These are phyloP conservation scores for Trametes maxima DNA, from an alignment of 768 basidiomycete genomes.

Conservation along the genomic window DNA sequence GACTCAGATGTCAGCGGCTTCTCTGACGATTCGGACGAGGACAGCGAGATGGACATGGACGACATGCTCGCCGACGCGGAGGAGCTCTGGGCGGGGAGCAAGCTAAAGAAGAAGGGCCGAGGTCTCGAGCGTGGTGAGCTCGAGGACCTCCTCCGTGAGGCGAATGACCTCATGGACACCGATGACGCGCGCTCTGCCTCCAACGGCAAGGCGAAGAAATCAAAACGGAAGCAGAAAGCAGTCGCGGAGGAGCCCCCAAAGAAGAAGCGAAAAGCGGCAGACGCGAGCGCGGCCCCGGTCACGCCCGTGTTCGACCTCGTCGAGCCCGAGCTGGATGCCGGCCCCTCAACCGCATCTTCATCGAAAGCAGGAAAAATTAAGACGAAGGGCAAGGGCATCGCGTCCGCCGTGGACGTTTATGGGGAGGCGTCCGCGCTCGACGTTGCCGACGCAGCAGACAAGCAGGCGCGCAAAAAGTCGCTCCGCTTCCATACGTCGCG, in stretches of 20 bases:
- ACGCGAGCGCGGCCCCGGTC: conserved; percentile 15
- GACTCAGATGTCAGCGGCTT: conserved; percentile 40
- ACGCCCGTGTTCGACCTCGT: conserved; percentile 71
- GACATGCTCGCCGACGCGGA: conserved; percentile 21
- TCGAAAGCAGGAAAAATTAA: conserved; percentile 25
- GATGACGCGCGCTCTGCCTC: conserved; percentile 24
- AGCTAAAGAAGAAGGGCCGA: conserved; percentile 19
- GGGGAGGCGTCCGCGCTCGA: conserved; percentile 76
- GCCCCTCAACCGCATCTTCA: conserved; percentile 36
- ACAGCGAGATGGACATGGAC: conserved; percentile 11
- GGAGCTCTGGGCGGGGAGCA: conserved; percentile 20
- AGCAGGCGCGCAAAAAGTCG: conserved; percentile 76
- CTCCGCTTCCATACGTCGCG: conserved; percentile 93
- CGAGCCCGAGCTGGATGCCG: conserved; percentile 69
- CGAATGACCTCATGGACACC: conserved; percentile 29
- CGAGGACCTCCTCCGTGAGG: conserved; percentile 58
- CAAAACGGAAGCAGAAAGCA: conserved; percentile 23
- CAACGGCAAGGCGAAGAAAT: conserved; percentile 30
- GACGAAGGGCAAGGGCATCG: conserved; percentile 37
- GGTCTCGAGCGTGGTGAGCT: conserved; percentile 52
- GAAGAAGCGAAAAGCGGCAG: conserved; percentile 59
- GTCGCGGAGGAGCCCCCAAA: conserved; percentile 46
- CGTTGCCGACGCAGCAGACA: conserved; percentile 78
- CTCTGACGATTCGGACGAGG: conserved; percentile 28
- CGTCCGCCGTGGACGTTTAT: conserved; percentile 76